Evolutionary conservation across 2,329 filamentous ascomycete genomes (phyloP).

Genomic region (Alternaria triticimaculans): DNA sequence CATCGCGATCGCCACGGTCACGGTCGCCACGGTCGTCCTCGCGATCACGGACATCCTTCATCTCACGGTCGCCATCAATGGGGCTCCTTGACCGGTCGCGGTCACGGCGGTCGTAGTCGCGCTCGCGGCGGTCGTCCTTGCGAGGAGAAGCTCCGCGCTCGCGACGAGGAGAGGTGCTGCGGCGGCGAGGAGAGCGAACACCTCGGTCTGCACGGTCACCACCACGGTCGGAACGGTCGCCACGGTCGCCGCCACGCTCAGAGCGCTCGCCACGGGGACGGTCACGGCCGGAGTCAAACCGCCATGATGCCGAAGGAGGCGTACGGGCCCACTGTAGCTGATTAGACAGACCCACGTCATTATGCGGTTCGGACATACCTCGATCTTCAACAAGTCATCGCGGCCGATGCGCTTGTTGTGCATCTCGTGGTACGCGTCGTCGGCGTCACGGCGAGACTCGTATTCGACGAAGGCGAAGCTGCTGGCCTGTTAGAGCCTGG

Average conservation of each 20-base stretch:
- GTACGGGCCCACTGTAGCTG: conserved; percentile 90
- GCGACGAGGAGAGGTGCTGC: conserved; percentile 61
- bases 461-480: conserved; percentile 99
- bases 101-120: conserved; percentile 73
- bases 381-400: conserved; percentile 96
- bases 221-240: conserved; percentile 67
- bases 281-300: conserved; percentile 81
- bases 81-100: conserved; percentile 75
- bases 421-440: conserved; percentile 99
- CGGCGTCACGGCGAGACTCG: conserved; percentile 95
- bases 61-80: conserved; percentile 59
- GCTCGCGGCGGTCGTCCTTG: conserved; percentile 71
- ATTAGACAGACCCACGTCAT: conserved; percentile 23
- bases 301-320: conserved; percentile 96
- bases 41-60: conserved; percentile 63
- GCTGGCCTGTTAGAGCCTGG: conserved; percentile 52
- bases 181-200: conserved; percentile 63
- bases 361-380: conserved; percentile 64
- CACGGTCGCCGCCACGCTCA: conserved; percentile 68
- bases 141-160: conserved; percentile 74
- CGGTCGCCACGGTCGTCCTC: conserved; percentile 63
- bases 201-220: conserved; percentile 74
- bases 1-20: conserved; percentile 56
- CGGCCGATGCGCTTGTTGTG: conserved; percentile 98
- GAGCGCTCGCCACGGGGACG: conserved; percentile 52